Base-by-base conservation (phyloP, 2,329 filamentous ascomycete genomes). In the Allantophomopsis lycopodina region DNA sequence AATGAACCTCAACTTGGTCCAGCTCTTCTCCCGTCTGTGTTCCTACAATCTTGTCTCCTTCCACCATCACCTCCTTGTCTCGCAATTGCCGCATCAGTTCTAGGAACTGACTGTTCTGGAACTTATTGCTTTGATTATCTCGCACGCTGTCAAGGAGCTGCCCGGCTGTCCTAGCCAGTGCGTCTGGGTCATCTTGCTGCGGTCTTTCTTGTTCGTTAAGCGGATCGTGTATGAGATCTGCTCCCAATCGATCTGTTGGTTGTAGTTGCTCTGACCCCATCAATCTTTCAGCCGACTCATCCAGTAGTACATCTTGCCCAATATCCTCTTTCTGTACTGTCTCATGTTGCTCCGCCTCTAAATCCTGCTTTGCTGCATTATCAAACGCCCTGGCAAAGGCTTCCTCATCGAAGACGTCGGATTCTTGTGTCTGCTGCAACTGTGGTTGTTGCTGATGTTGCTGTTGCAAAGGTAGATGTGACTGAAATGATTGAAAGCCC, bases 61-160 rank as follows among this genome's bases (percentile, higher is more conserved):
- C 69, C 21, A 88, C 75, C 39, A 72, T 70, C 11, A 87, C 73
- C 59, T 88, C 76, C 39, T 71, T 66, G 51, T 83, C 75, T 37
- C 79, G 71, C 42, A 89, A 70, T 42, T 73, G 71, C 18, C 79
- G 72, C 84, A 93, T 91, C 35, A 93, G 63, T 4, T 71, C 67
- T 1, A 89, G 60, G 52, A 93, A 93, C 42, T 73, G 73, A 48
- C 83, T 88, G 52, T 87, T 75, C 50, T 77, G 74, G 57, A 91
- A 91, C 53, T 89, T 89, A 36, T 76, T 63, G 40, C 71, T 79
- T 42, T 74, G 69, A 48, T 89, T 79, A 49, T 78, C 65, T 15
- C 73, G 67, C 11, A 93, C 73, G 31, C 74, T 77, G 40, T 79
- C 68, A 5, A 91, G 64, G 4, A 93, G 65, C 42, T 79, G 67